Evolutionary conservation across 345 rosid genomes (phyloP).

Genomic region (Dipteronia sinensis): DNA sequence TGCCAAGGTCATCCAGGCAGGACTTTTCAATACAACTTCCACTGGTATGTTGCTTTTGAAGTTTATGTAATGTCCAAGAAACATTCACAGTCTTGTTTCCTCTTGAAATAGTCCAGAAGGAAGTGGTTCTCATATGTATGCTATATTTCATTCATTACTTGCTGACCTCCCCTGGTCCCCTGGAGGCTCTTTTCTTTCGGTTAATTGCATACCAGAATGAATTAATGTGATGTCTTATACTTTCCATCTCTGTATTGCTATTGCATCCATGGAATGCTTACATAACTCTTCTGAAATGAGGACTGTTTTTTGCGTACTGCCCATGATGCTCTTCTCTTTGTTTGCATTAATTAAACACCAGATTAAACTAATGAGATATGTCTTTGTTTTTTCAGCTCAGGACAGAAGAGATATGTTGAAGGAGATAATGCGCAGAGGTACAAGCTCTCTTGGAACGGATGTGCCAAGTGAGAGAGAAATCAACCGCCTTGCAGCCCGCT

Average conservation of each 20-base stretch:
- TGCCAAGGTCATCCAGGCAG: conserved; percentile 99
- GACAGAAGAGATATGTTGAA: conserved; percentile 94
- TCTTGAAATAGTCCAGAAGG: neutral
- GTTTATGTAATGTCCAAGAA: conserved; percentile 17
- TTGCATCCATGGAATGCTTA: neutral
- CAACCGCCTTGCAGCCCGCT: conserved; percentile 91
- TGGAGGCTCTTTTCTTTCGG: neutral
- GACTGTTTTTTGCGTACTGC: neutral
- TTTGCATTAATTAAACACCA: conserved; percentile 9
- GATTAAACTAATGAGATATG: conserved; percentile 20
- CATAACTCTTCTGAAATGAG: conserved; percentile 4
- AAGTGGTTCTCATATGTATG: neutral
- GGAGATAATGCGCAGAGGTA: conserved; percentile 97
- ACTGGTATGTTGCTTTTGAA: conserved; percentile 60
- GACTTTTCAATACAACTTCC: conserved; percentile 96
- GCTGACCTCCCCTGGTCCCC: neutral
- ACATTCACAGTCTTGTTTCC: neutral
- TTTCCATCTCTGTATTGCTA: neutral
- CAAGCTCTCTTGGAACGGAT: conserved; percentile 91
- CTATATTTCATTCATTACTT: neutral
- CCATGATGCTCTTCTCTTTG: neutral
- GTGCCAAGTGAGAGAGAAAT: conserved; percentile 99
- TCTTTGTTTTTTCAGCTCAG: conserved; percentile 61
- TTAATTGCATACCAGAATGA: conserved; percentile 11
- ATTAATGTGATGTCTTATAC: conserved; percentile 19